phyloP scores from a whole-genome alignment of 352 stramenopile species.

The Globisporangium solare region DNA sequence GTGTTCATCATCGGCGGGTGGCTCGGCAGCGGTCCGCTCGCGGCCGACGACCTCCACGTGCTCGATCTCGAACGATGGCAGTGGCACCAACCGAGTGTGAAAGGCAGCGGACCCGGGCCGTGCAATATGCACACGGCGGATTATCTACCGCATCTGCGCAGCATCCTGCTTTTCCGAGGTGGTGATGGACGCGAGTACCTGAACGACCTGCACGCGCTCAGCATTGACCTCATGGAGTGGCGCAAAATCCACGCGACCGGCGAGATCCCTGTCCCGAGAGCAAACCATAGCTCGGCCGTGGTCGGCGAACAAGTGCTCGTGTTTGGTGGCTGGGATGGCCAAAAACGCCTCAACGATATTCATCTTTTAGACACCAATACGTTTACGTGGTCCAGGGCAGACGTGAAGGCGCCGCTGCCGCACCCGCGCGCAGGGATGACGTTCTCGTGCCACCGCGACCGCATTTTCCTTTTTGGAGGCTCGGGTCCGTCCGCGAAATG shows the following conservation, averaged over 20 bases:
- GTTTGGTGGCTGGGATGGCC: slow-evolving; percentile 94
- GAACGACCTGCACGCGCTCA: slow-evolving; percentile 93
- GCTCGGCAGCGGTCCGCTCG: slow-evolving; percentile 90
- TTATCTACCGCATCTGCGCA: slow-evolving; percentile 74
- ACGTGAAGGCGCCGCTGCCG: slow-evolving; percentile 58
- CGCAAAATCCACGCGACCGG: slow-evolving; percentile 72
- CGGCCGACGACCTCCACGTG: slow-evolving; percentile 90
- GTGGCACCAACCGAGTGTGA: slow-evolving; percentile 49
- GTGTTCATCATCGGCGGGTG: slow-evolving; percentile 95
- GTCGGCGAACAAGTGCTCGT: slow-evolving; percentile 87
- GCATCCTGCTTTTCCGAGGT: slow-evolving; percentile 93
- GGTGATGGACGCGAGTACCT: slow-evolving; percentile 94
- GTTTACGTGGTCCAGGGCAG: slow-evolving; percentile 84
- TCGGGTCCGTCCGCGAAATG: slow-evolving; percentile 91
- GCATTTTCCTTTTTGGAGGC: slow-evolving; percentile 94
- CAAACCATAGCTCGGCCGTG: slow-evolving; percentile 93
- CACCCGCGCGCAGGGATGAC: slow-evolving; percentile 94
- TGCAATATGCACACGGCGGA: slow-evolving; percentile 99
- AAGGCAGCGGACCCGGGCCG: slow-evolving; percentile 60
- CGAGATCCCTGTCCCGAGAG: slow-evolving; percentile 76
- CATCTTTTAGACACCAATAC: slow-evolving; percentile 91
- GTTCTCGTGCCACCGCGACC: slow-evolving; percentile 88
- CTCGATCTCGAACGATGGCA: slow-evolving; percentile 78
- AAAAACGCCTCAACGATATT: slow-evolving; percentile 93
- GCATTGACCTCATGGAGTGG: slow-evolving; percentile 89